These are phyloP conservation scores for Kernera saxatilis DNA, from an alignment of 345 rosid genomes.

Conservation along the genomic window DNA sequence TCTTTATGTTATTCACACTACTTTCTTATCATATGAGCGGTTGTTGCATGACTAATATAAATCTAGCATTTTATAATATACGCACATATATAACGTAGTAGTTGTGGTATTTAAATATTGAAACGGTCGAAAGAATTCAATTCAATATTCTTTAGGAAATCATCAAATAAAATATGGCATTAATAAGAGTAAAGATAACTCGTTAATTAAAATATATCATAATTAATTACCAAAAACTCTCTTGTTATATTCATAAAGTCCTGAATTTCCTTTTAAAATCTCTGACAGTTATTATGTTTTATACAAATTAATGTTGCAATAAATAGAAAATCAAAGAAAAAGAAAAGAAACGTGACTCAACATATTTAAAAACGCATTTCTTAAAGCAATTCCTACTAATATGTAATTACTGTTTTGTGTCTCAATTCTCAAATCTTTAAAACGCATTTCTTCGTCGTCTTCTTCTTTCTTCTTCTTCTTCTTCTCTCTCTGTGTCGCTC, in stretches of 20 bases:
- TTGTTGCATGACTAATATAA: conserved; percentile 22
- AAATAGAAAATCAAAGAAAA: not conserved
- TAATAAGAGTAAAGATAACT: not conserved
- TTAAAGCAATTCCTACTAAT: not conserved
- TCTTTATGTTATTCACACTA: conserved; percentile 6
- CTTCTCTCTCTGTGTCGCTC: not conserved
- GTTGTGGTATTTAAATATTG: not conserved
- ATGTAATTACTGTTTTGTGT: conserved; percentile 23
- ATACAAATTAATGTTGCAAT: not conserved
- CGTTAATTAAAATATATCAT: not conserved
- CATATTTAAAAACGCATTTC: conserved; percentile 1
- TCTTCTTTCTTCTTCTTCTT: conserved; percentile 6
- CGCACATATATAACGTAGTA: conserved; percentile 1
- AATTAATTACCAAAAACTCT: not conserved
- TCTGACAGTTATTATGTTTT: not conserved
- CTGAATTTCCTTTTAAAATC: not conserved
- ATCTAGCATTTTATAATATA: not conserved
- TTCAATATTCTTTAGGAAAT: not conserved
- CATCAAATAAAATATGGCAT: not conserved
- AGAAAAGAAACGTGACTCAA: conserved; percentile 17
- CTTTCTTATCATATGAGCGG: not conserved
- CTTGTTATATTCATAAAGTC: not conserved
- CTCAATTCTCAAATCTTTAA: conserved; percentile 1
- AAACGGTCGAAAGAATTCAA: conserved; percentile 19
- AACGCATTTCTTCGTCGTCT: conserved; percentile 16